Percentiles rank a stretch among this genome's conserved stretches.
Conservation (phyloP, 176 grass and related monocot genomes). For the Avena insularis region DNA sequence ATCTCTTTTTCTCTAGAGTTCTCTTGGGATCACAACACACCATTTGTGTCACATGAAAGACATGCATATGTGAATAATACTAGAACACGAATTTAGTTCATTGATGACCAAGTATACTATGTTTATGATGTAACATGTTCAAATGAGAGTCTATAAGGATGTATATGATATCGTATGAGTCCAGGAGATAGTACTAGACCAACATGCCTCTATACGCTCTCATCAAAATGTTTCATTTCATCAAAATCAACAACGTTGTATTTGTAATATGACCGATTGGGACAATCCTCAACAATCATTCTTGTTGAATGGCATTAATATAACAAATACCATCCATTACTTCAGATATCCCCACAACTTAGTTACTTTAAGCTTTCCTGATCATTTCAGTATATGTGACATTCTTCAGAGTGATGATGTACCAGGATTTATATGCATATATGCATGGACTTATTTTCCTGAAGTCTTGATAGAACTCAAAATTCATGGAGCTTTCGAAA, state of each 20-base stretch:
- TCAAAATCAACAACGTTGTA: background rate
- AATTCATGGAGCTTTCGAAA: too few species aligned
- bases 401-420: background rate
- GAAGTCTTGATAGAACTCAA: background rate
- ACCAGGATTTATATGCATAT: background rate
- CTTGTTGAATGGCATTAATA: background rate
- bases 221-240: background rate
- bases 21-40: background rate
- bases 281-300: too few species aligned
- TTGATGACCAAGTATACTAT: background rate
- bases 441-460: background rate
- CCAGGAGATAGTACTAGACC: background rate
- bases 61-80: background rate
- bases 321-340: background rate
- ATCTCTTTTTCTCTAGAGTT: background rate
- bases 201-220: background rate
- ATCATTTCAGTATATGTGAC: background rate
- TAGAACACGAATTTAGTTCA: background rate
- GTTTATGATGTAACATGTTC: background rate
- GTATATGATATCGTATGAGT: background rate
- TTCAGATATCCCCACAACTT: background rate
- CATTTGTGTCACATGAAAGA: background rate
- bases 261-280: background rate
- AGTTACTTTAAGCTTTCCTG: background rate
- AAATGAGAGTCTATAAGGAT: background rate